These are phyloP conservation scores for Cicer yamashitae DNA, from an alignment of 306 rosid species.

Conservation along the genomic window DNA sequence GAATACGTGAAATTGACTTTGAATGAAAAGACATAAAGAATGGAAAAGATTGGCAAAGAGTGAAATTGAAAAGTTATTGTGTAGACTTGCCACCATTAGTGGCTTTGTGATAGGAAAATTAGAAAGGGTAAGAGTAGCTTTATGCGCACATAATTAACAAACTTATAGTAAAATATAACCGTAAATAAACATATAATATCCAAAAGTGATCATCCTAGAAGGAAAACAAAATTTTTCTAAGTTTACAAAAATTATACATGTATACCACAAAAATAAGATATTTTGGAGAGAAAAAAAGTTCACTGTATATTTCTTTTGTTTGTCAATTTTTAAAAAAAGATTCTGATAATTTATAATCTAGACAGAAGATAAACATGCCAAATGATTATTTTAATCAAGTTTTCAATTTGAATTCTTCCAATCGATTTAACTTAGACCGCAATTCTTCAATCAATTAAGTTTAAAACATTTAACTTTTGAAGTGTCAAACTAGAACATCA, in stretches of 20 bases:
- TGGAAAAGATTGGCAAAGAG: constrained; percentile 35
- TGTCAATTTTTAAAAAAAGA: no score
- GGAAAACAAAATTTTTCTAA: no score
- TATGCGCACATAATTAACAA: constrained; percentile 40
- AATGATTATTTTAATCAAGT: no score
- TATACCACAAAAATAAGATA: neutral
- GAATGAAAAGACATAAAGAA: neutral
- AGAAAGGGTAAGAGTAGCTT: constrained; percentile 37
- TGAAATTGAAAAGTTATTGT: constrained; percentile 27
- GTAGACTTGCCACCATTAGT: constrained; percentile 37
- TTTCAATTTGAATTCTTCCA: no score
- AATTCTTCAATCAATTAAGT: no score
- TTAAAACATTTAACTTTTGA: neutral
- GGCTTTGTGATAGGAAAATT: constrained; percentile 27
- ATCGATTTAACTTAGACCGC: no score
- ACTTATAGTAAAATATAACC: neutral
- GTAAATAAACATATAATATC: neutral
- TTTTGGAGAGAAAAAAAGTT: neutral
- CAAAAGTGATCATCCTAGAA: neutral
- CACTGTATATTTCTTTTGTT: neutral
- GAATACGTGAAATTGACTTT: constrained; percentile 33
- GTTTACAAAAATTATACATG: neutral
- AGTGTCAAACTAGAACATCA: neutral
- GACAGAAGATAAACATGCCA: no score
- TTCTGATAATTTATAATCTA: no score